A percentile compares a stretch with the other conserved stretches of the same genome.
phyloP scores from a whole-genome alignment of 371 early-diverging fungal species.

The Nosema muscidifuracis region DNA sequence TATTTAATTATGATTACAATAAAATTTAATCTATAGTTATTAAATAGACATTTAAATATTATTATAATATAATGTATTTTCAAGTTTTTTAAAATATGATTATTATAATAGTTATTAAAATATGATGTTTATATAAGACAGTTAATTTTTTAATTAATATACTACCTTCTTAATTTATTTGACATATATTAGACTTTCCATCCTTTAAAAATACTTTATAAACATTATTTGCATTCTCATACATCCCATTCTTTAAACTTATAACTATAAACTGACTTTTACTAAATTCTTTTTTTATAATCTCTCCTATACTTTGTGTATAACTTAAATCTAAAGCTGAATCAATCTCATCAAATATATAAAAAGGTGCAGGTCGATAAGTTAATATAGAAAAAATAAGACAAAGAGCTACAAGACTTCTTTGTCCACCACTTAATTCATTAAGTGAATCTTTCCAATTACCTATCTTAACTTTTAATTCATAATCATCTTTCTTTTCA shows the following conservation, averaged over 20 bases:
- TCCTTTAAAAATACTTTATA: conserved; percentile 87
- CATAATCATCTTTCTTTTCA: conserved; percentile 63
- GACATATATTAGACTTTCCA: conserved; percentile 83
- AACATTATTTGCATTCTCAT: conserved; percentile 92
- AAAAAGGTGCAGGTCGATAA: conserved; percentile 98
- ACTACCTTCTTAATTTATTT: conserved; percentile 38
- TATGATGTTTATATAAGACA: too few species aligned
- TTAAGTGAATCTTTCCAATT: conserved; percentile 90
- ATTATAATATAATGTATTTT: too few species aligned
- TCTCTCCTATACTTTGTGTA: conserved; percentile 94
- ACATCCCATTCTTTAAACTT: conserved; percentile 99
- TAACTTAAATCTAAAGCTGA: conserved; percentile 94
- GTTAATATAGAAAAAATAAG: conserved; percentile 88
- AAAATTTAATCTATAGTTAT: too few species aligned
- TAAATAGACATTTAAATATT: too few species aligned
- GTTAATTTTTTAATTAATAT: too few species aligned
- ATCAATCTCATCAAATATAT: conserved; percentile 98
- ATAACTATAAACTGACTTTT: conserved; percentile 97
- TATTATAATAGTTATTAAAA: too few species aligned
- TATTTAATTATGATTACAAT: too few species aligned
- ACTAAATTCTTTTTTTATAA: conserved; percentile 83
- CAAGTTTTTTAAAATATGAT: too few species aligned
- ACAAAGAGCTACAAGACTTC: conserved; percentile 87
- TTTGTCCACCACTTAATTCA: conserved; percentile 96
- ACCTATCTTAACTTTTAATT: conserved; percentile 86